These are phyloP conservation scores for Lotmaria passim DNA, from an alignment of 208 protist species.

Conservation along the genomic window DNA sequence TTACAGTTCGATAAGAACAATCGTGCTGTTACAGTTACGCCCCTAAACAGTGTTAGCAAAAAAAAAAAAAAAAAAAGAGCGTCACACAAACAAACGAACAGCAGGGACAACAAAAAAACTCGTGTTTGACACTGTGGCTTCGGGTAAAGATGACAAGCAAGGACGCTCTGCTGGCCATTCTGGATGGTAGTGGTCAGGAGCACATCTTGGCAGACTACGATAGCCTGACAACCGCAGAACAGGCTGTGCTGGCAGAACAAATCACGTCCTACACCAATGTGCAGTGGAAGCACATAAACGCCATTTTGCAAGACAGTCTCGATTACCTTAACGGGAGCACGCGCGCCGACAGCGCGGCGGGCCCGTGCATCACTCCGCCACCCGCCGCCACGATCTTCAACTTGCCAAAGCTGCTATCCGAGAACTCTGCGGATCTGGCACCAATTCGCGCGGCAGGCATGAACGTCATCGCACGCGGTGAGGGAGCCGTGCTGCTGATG, in stretches of 20 bases:
- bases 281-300: slow-evolving; percentile 54
- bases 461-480: slow-evolving; percentile 75
- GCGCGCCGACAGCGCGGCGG: not conserved
- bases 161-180: slow-evolving; percentile 26
- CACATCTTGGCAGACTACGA: slow-evolving; percentile 54
- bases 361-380: slow-evolving; percentile 34
- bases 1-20: too few relatives aligned
- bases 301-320: slow-evolving; percentile 44
- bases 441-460: slow-evolving; percentile 55
- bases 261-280: slow-evolving; percentile 30
- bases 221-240: slow-evolving; percentile 26
- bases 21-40: too few relatives aligned
- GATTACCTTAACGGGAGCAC: slow-evolving; percentile 17
- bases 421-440: slow-evolving; percentile 10
- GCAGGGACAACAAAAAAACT: not conserved
- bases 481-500: slow-evolving; percentile 94
- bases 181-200: slow-evolving; percentile 47
- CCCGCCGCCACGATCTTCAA: slow-evolving; percentile 35
- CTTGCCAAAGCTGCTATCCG: slow-evolving; percentile 24
- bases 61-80: slow-evolving; percentile 3
- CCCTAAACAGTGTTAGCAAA: too few relatives aligned
- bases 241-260: slow-evolving; percentile 31
- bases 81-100: not conserved
- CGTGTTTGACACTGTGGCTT: too few relatives aligned
- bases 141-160: slow-evolving; percentile 23